Evolutionary conservation across 1,284 basidiomycete species (phyloP), one percentile per base, ranked within the genome.

Genomic region (Entoloma clypeatum): DNA sequence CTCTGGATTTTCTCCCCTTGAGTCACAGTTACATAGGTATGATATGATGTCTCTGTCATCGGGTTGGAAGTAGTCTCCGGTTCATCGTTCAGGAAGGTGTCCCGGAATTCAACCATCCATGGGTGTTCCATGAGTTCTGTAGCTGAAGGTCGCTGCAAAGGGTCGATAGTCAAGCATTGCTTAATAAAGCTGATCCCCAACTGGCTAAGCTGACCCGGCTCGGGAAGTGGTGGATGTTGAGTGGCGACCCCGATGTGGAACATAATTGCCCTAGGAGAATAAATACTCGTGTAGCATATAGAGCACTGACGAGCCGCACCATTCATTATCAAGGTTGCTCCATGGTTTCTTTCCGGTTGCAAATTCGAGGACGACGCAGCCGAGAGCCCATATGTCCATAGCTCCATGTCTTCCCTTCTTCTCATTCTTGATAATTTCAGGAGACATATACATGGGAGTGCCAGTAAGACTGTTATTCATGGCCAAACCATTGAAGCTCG

Each of bases 391-490:
- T 32, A 99, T 86, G 60, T 99, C 96, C 82, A 97, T 96, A 2
- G 96, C 93, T n/a, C 95, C 95, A 47, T 90, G 82, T 41, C 86
- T 75, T 21, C 92, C 90, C 11, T 85, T 80, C 52, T 74, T 82
- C 53, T 91, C 87, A 54, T 86, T 92, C 66, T 97, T 93, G 71
- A 99, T 99, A 36, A 98, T 86, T 61, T 99, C 96, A 1, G 96
- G 96, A 7, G 92, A 95, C 90, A 99, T 97, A 67, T 99, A 99
- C 95, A 99, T 99, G 0, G 96, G 96, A 13, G 96, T 99, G 9
- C 96, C 96, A 2, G 95, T 97, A 23, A 97, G 69, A 58, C 88
- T 90, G 64, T 89, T 89, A 64, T 87, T 89, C 63, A 77, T 74
- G 4, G 74, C 79, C 6, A 76, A 62, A 5, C 68, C 68, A 35